These are phyloP conservation scores for Backusella tuberculispora DNA, from an alignment of 192 early-diverging fungal species.

Conservation along the genomic window DNA sequence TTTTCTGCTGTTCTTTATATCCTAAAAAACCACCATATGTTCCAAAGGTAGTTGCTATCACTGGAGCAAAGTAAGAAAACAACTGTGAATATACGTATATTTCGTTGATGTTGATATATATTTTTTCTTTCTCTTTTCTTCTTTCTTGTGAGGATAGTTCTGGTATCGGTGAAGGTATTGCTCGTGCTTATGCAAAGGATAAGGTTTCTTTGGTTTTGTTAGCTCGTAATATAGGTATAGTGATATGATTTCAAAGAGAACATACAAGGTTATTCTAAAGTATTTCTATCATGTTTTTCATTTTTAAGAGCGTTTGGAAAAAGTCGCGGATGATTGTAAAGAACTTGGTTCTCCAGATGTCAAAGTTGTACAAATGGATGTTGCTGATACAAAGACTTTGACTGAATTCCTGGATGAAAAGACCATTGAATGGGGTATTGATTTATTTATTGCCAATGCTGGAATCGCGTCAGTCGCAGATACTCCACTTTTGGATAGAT, in stretches of 20 bases:
- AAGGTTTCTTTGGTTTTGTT: constrained; percentile 16
- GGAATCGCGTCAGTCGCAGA: constrained; percentile 5
- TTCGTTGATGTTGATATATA: neutral
- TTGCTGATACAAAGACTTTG: constrained; percentile 21
- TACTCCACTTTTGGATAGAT: neutral
- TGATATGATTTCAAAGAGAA: neutral
- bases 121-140: no score
- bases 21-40: neutral
- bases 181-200: constrained; percentile 5
- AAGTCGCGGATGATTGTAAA: constrained; percentile 5
- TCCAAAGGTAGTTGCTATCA: constrained; percentile 24
- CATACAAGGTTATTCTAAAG: neutral
- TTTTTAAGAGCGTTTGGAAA: constrained; percentile 15
- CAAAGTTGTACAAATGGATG: constrained; percentile 23
- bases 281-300: neutral
- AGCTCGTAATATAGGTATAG: constrained; percentile 22
- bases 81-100: neutral
- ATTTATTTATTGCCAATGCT: constrained; percentile 38
- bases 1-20: neutral
- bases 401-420: constrained; percentile 25
- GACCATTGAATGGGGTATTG: constrained; percentile 25
- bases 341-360: constrained; percentile 22
- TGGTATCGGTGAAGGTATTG: constrained; percentile 24
- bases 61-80: constrained; percentile 19
- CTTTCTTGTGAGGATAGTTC: neutral